These are phyloP conservation scores for Trypanosoma boissoni DNA, from an alignment of 208 protist species.

Conservation along the genomic window DNA sequence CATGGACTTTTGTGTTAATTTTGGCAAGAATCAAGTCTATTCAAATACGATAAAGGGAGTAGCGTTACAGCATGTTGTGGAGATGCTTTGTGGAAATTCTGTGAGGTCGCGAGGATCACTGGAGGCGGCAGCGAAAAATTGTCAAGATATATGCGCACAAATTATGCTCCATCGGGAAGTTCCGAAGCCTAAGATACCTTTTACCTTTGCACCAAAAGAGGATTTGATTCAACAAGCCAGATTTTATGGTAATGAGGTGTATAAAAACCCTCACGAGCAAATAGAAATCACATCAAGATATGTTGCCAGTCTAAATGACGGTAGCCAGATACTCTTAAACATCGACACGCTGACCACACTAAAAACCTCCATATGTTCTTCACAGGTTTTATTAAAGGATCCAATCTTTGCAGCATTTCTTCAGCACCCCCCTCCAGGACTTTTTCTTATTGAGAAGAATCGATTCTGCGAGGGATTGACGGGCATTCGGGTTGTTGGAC, in stretches of 20 bases:
- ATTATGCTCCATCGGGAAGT: constrained; percentile 27
- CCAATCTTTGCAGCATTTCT: constrained; percentile 56
- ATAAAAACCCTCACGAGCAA: constrained; percentile 43
- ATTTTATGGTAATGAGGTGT: constrained; percentile 58
- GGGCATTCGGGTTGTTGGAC: constrained; percentile 56
- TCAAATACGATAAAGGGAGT: constrained; percentile 50
- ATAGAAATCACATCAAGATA: constrained; percentile 65
- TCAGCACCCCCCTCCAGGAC: constrained; percentile 45
- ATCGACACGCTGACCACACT: constrained; percentile 58
- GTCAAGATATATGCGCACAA: constrained; percentile 38
- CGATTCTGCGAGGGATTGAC: constrained; percentile 35
- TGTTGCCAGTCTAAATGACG: constrained; percentile 45
- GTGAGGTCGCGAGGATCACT: constrained; percentile 32
- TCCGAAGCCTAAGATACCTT: constrained; percentile 23
- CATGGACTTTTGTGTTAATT: constrained; percentile 16
- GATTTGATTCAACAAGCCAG: constrained; percentile 45
- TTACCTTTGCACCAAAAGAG: constrained; percentile 30
- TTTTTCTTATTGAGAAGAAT: constrained; percentile 71
- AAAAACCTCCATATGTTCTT: constrained; percentile 48
- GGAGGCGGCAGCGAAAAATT: constrained; percentile 34
- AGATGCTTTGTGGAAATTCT: constrained; percentile 35
- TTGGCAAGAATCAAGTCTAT: constrained; percentile 65
- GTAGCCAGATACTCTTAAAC: constrained; percentile 50
- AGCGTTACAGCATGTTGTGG: constrained; percentile 65
- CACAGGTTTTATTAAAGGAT: constrained; percentile 53